phyloP scores from a whole-genome alignment of 495 filamentous ascomycete genomes.

The Astrocystis sublimbata region DNA sequence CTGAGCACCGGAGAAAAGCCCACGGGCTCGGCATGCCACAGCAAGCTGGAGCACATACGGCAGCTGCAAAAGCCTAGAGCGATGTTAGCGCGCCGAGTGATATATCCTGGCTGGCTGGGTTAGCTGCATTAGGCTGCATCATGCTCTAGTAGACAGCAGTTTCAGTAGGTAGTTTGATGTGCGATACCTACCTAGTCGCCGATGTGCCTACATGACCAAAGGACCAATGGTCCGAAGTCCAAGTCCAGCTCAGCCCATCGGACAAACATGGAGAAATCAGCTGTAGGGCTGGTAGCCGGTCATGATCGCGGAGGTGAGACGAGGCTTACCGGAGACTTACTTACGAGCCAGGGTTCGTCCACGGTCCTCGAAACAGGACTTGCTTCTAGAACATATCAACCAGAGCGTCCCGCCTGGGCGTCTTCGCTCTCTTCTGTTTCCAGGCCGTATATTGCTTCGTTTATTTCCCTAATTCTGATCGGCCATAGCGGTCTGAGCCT shows the following conservation, averaged over 20 bases:
- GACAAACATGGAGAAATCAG: not conserved
- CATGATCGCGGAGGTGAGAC: slow-evolving; percentile 9
- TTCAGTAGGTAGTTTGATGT: no score
- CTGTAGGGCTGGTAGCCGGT: slow-evolving; percentile 3
- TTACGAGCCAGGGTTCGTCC: not conserved
- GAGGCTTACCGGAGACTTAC: slow-evolving; percentile 1
- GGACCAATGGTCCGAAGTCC: no score
- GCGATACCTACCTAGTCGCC: not conserved
- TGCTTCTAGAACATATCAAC: not conserved
- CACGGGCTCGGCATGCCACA: no score
- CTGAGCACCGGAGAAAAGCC: no score
- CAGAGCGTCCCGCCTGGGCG: not conserved
- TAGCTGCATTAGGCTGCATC: not conserved
- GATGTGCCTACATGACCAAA: slow-evolving; percentile 5
- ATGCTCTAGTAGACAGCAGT: not conserved
- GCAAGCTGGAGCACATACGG: no score
- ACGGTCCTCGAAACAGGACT: not conserved
- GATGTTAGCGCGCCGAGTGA: slow-evolving; percentile 5
- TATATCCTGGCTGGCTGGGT: not conserved
- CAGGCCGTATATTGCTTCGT: not conserved
- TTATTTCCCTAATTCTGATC: not conserved
- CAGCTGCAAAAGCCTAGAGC: not conserved
- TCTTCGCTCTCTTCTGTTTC: not conserved
- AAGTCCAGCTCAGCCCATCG: slow-evolving; percentile 7
- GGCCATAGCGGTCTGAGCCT: not conserved